Evolutionary conservation across 1,284 basidiomycete species (phyloP), one percentile per base, ranked within the genome.

Genomic region (Naganishia sp.): DNA sequence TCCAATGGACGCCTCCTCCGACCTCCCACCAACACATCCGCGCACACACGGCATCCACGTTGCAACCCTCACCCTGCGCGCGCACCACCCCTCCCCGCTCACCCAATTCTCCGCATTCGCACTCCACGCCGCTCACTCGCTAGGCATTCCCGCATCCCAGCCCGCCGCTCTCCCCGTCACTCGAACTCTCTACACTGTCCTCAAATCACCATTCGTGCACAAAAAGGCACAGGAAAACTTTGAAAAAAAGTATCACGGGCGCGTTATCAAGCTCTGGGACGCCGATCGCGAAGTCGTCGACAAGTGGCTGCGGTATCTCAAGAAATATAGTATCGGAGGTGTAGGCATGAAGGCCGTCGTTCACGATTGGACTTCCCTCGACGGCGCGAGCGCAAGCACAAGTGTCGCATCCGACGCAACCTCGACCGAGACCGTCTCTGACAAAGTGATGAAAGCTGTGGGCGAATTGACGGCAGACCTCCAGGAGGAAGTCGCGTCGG

Each of bases 201-300:
- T 86, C 11, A 86, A 88, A 50, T 86, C 87, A 3, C 94, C 94
- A 3, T 98, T 98, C 78, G 88, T 88, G 9, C 89, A 95, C 80
- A 99, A 99, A 78, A 97, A 96, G 81, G 84, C 86, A 23, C 94
- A 97, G 80, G 94, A 99, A 82, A 98, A 98, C 81, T 99, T 97
- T 78, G 89, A 93, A 79, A 82, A 92, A 39, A 84, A 83, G 73
- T 89, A 90, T 64, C 90, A 95, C 76, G 90, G 89, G 73, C 84
- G 94, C 16, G 85, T 85, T 25, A 87, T 99, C 81, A 94, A 94
- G 80, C 89, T 94, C 0, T 98, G 86, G 84, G 94, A 99, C 78
- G 86, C 93, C 11, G 85, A 94, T 73, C 82, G 85, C 1, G 86
- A 88, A 70, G 88, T 92, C 2, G 83, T 99, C 6, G 87, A 91